These are phyloP conservation scores for Cucurbita maxima DNA, from an alignment of 306 rosid genomes.

Conservation along the genomic window DNA sequence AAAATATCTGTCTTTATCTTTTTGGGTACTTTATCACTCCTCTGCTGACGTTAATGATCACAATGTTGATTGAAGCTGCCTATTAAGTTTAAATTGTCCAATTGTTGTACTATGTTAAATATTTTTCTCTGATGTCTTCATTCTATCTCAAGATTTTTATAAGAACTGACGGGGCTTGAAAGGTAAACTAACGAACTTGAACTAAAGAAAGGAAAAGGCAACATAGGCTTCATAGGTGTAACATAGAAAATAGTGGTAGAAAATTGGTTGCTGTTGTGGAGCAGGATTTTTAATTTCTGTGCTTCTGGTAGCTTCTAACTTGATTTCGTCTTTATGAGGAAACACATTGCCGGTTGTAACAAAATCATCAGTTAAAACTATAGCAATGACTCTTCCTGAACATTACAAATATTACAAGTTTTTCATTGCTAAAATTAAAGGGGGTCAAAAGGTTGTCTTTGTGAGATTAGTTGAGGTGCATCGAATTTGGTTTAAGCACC, in stretches of 20 bases:
- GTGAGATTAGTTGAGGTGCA: not conserved
- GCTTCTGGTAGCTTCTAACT: not conserved
- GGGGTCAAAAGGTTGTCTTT: not conserved
- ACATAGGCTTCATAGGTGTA: not conserved
- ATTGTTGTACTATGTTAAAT: not conserved
- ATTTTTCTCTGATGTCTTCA: not conserved
- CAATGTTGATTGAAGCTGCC: not conserved
- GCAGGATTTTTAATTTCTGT: not conserved
- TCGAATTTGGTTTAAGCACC: not conserved
- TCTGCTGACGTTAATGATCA: not conserved
- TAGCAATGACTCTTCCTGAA: not conserved
- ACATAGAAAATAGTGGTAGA: not conserved
- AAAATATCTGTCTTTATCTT: not conserved
- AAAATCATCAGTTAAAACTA: not conserved
- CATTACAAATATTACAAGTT: not conserved
- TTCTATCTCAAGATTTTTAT: not conserved
- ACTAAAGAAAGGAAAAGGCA: not conserved
- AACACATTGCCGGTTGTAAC: not conserved
- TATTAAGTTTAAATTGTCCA: not conserved
- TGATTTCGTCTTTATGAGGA: not conserved
- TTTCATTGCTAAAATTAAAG: not conserved
- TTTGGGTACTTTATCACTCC: not conserved
- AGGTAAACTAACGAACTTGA: not conserved
- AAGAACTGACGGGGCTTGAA: not conserved
- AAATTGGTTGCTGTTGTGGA: not conserved